Base-by-base conservation (phyloP, 2,329 filamentous ascomycete species). In the Dendrostoma leiphaemia region DNA sequence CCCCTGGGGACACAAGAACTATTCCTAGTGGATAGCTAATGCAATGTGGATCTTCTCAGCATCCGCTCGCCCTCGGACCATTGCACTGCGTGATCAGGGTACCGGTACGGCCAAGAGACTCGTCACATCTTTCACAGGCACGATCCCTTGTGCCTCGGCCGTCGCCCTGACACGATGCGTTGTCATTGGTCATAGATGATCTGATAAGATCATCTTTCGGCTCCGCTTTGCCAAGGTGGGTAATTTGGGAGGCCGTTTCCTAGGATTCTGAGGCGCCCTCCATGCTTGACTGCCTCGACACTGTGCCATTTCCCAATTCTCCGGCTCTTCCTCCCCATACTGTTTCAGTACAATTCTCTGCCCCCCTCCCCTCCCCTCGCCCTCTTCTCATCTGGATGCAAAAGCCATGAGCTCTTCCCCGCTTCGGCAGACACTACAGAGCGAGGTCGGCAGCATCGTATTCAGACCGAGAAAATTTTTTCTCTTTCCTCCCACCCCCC, bases 141-240 rank as follows among this genome's bases (percentile, higher is more conserved):
- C 35, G 45, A 38, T 41, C 45, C 50, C 38, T 45, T 17, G 45
- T 46, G 31, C 40, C 51, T 45, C 35, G 47, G 48, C 40, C 48
- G 29, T 26, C 5, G 4, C 37, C 35, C 34, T n/a, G n/a, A n/a
- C 43, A 29, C 24, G 34, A 34, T 29, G 28, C 12, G n/a, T 46
- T 19, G 37, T 53, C 29, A 61, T 61, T 60, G 60, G 60, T 23
- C 46, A 37, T 37, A 60, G 59, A 63, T 63, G 60, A 63, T 63
- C 61, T 61, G 59, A 62, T 61, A 61, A 61, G 60, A 63, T 63
- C 54, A 54, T n/a, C 28, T 38, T 37, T 31, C 17, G n/a, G 13
- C 17, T 24, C 15, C 40, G 17, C 24, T 38, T 45, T 57, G 35
- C 35, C 43, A 43, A 23, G 41, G 34, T 40, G 41, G 37, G 48